Base-by-base conservation (phyloP, 306 rosid species). In the Quercus cerris region DNA sequence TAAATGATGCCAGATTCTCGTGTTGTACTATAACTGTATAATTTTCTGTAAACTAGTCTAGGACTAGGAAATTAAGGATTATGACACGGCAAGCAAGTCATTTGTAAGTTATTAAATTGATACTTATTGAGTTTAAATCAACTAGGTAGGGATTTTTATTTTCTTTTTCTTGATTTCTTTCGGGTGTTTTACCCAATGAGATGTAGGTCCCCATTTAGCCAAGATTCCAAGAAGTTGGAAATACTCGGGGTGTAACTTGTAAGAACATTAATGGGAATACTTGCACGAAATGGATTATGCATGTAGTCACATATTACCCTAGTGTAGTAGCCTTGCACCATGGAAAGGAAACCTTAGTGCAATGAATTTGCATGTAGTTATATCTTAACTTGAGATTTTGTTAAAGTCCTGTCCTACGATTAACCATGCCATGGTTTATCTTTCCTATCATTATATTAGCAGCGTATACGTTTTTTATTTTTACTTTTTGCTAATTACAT, bases 1-100 rank as follows among this genome's bases (percentile, higher is more conserved):
- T 75, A 85, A 88, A 81, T 88, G 85, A 92, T 77, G 71, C n/a
- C 66, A 6, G 62, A 6, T 70, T 75, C 81, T 77, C 61, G 62
- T 73, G 15, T 20, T 77, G 61, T 41, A 14, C 44, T 28, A 28
- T 69, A 55, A 41, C 66, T 83, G 84, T 87, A 77, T 83, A 49
- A 49, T 76, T 86, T 77, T 82, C 56, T 63, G 75, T 79, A 69
- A 18, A 58, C 77, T 86, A 89, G 87, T 78, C 70, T 78, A 83
- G 73, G 79, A 68, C 70, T 78, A 83, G 73, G 79, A 68, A 59
- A 23, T 58, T 82, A 84, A 83, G 80, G 85, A 64, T 85, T 76
- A 57, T 74, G 86, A 83, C 58, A 81, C 80, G 81, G 27, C 64
- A 78, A 77, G 27, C 58, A 76, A 82, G 81, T 19, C 75, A 81